Conservation (phyloP, 805 yeast genomes). For the Myxozyma neotropica region DNA sequence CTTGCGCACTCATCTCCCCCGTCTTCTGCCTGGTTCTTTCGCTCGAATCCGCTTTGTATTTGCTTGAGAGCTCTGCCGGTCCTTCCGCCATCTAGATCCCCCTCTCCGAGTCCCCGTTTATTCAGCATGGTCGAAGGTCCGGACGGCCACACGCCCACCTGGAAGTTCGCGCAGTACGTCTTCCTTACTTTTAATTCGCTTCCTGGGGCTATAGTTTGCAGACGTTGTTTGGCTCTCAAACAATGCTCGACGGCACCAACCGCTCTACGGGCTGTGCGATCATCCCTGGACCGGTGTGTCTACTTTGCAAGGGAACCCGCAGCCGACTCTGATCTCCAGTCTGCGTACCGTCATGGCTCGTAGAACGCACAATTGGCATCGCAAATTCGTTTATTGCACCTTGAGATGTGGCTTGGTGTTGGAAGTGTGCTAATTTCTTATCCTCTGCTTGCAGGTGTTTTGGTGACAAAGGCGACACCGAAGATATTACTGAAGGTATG, state of each 20-base stretch:
- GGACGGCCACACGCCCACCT: slow-evolving; percentile 32
- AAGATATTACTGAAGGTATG: slow-evolving; percentile 56
- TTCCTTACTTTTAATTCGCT: neutral
- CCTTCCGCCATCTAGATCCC: neutral
- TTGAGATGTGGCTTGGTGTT: neutral
- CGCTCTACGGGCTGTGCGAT: neutral
- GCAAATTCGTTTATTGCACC: neutral
- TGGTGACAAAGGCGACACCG: slow-evolving; percentile 98
- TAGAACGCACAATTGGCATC: neutral
- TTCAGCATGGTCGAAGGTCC: slow-evolving; percentile 33
- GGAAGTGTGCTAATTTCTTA: neutral
- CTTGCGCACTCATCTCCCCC: neutral
- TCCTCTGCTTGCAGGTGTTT: slow-evolving; percentile 57
- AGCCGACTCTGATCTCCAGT: neutral
- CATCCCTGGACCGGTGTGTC: neutral
- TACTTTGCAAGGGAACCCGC: neutral
- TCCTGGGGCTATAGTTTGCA: neutral
- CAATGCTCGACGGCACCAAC: neutral
- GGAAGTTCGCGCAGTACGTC: slow-evolving; percentile 40
- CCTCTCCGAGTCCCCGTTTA: slow-evolving; percentile 1
- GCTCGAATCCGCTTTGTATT: neutral
- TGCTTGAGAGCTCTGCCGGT: slow-evolving; percentile 1
- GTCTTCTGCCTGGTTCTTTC: neutral
- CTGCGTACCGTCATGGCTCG: neutral
- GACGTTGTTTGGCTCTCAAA: neutral